Evolutionary conservation across 192 early-diverging fungal species (phyloP).

Genomic region (Spinellus fusiger): DNA sequence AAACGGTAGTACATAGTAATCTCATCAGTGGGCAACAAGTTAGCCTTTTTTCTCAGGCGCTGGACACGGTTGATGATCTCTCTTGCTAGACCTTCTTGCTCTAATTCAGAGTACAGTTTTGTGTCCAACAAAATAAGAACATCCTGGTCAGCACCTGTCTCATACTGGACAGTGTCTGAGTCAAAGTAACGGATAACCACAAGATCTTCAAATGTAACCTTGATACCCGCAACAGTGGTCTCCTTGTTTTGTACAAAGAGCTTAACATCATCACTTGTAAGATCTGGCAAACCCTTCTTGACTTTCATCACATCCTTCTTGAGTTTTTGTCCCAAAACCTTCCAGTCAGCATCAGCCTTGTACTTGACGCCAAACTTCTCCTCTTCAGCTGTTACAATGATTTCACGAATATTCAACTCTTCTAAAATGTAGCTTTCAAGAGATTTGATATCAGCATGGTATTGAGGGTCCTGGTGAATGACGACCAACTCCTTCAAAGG

Average conservation of each 20-base stretch:
- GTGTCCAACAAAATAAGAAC: constrained; percentile 86
- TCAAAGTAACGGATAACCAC: constrained; percentile 86
- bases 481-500: constrained; percentile 91
- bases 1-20: constrained; percentile 81
- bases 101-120: constrained; percentile 71
- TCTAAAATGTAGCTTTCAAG: constrained; percentile 85
- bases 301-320: constrained; percentile 86
- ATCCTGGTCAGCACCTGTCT: constrained; percentile 74
- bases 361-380: constrained; percentile 90
- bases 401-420: constrained; percentile 86
- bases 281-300: constrained; percentile 70
- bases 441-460: constrained; percentile 79
- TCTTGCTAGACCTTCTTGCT: constrained; percentile 87
- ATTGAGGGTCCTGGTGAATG: constrained; percentile 81
- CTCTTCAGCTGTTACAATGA: constrained; percentile 89
- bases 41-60: constrained; percentile 92
- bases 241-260: constrained; percentile 62
- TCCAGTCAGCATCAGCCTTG: constrained; percentile 84
- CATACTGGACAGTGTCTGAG: constrained; percentile 54
- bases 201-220: constrained; percentile 76
- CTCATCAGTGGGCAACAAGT: constrained; percentile 81
- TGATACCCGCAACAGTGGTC: constrained; percentile 75
- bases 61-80: constrained; percentile 98
- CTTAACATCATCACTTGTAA: constrained; percentile 76
- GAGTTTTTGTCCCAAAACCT: constrained; percentile 82